Evolutionary conservation across 306 rosid species (phyloP), one percentile per base, ranked within the genome.

Genomic region (Hylodesmum podocarpum): DNA sequence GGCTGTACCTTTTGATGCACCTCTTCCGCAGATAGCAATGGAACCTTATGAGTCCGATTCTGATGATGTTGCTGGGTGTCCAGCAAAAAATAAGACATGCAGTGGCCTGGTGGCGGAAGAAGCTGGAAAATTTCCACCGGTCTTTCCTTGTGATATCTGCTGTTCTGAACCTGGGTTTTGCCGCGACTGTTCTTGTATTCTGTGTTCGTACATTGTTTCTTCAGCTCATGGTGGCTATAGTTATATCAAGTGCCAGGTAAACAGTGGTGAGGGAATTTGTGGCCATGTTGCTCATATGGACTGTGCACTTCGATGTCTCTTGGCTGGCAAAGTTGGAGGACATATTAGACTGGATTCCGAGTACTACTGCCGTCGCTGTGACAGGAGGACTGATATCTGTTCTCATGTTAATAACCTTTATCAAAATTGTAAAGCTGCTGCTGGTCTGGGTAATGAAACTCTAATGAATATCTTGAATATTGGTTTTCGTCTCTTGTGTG

Each of bases 321-420:
- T 86, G 87, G 99, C 97, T 57, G 97, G 97, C 77, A 88, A 90
- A 1, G 86, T 95, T 31, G 94, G 91, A 66, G 87, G 87, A 78
- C 82, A 66, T 54, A 87, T 95, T 61, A 92, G 89, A 28, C 72
- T 95, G 67, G 92, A 95, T 75, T 82, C 85, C 1, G 96, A 86
- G 80, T 95, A 90, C 73, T 81, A 84, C 81, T 95, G 99, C 69
- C 86, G 94, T 18, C 91, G 99, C 47, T 95, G 99, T 83, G 97
- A 90, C 83, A 82, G 80, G 55, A 89, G 86, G 80, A 88, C 96
- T 31, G 89, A 92, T 84, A 84, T 95, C 41, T 76, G 90, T 33
- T 76, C 88, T 44, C 91, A 90, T 79, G 94, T 84, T 3, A 66
- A 75, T 37, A 86, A 77, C 61, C 78, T 90, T 77, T 33, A 87